Percentiles rank a stretch among this genome's conserved stretches.
Conservation (phyloP, 2,329 filamentous ascomycete genomes). For the Claviceps humidiphila region DNA sequence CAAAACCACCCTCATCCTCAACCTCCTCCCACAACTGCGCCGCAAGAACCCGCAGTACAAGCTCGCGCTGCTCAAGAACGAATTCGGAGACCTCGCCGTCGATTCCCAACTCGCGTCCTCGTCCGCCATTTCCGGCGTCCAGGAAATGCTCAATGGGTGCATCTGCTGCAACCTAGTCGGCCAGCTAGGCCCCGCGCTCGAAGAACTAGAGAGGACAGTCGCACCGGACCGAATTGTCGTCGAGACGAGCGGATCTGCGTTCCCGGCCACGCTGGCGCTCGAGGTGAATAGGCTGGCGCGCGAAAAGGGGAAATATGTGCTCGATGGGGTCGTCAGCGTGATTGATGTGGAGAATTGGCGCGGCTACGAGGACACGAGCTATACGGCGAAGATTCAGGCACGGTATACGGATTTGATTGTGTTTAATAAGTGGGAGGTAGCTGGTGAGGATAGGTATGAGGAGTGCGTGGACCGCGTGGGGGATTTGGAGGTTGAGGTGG, state of each 20-base stretch:
- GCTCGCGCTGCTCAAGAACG: slow-evolving; percentile 91
- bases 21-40: slow-evolving; percentile 78
- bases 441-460: slow-evolving; percentile 62
- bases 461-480: slow-evolving; percentile 65
- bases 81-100: slow-evolving; percentile 89
- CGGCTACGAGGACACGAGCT: slow-evolving; percentile 82
- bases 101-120: slow-evolving; percentile 83
- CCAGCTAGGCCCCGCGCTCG: slow-evolving; percentile 68
- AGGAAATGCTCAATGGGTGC: slow-evolving; percentile 89
- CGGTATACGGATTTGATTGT: slow-evolving; percentile 82
- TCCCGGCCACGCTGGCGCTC: slow-evolving; percentile 79
- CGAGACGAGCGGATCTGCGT: slow-evolving; percentile 81
- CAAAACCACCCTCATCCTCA: slow-evolving; percentile 91
- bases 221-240: slow-evolving; percentile 77
- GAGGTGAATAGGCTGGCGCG: slow-evolving; percentile 70
- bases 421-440: slow-evolving; percentile 83
- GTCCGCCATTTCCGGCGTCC: slow-evolving; percentile 73
- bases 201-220: slow-evolving; percentile 48
- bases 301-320: slow-evolving; percentile 54
- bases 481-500: slow-evolving; percentile 66
- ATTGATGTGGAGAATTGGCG: slow-evolving; percentile 93
- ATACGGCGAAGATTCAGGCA: slow-evolving; percentile 79
- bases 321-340: slow-evolving; percentile 82
- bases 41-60: slow-evolving; percentile 63
- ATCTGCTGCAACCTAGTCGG: slow-evolving; percentile 99